These are phyloP conservation scores for Alopecurus myosuroides DNA, from an alignment of 176 grass and related monocot species.

Conservation along the genomic window DNA sequence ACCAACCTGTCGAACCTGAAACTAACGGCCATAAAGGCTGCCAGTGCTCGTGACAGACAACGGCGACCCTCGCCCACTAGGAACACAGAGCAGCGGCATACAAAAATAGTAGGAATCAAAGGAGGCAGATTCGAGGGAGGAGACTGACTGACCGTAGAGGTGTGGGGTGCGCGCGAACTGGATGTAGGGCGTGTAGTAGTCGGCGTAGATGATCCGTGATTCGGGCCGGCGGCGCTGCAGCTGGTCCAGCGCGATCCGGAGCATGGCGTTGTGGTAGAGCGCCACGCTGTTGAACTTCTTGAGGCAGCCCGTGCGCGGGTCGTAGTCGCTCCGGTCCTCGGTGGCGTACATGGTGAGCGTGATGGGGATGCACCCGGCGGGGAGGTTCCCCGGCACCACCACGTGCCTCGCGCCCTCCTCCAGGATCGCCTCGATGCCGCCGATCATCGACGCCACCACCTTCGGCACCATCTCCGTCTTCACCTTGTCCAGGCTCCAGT, in stretches of 20 bases:
- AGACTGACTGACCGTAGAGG: constrained; percentile 45
- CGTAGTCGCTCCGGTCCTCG: constrained; percentile 36
- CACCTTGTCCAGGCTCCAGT: constrained; percentile 48
- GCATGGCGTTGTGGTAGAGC: constrained; percentile 64
- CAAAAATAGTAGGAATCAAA: background rate
- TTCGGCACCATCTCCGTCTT: constrained; percentile 37
- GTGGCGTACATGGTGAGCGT: constrained; percentile 59
- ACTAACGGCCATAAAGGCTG: constrained; percentile 6
- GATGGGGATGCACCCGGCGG: constrained; percentile 73
- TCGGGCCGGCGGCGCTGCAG: constrained; percentile 42
- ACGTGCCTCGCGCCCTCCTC: constrained; percentile 58
- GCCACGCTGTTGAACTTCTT: constrained; percentile 60
- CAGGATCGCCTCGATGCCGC: constrained; percentile 42
- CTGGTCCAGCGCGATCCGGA: constrained; percentile 39
- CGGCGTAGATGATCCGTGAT: constrained; percentile 57
- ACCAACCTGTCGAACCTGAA: background rate
- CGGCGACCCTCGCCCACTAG: no score
- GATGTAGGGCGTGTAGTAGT: constrained; percentile 63
- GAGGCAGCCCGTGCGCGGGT: constrained; percentile 61
- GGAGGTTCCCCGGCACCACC: constrained; percentile 66
- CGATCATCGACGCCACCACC: constrained; percentile 46
- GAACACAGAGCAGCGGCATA: background rate
- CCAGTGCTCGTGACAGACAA: background rate
- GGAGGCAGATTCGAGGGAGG: background rate
- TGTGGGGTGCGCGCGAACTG: constrained; percentile 50